Evolutionary conservation across 2,329 filamentous ascomycete genomes (phyloP), one percentile per base, ranked within the genome.

Genomic region (Elsinoe australis): DNA sequence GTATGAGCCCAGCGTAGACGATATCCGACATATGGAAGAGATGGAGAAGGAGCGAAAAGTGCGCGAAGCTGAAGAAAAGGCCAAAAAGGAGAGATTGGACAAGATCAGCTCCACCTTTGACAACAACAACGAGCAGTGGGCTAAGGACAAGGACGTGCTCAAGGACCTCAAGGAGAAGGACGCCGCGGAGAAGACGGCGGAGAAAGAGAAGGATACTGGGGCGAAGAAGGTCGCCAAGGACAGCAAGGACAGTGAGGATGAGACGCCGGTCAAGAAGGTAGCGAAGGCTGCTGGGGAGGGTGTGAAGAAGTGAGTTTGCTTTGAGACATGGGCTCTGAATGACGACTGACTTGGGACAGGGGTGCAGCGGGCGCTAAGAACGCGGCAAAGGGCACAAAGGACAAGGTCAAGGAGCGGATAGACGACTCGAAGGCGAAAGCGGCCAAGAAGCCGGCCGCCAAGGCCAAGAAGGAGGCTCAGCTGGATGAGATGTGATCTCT

Each of bases 1-100:
- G 60, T 98, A 98, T 71, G 92, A 98, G 67, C 92, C 92, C n/a
- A 95, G 87, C 59, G 86, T 95, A 12, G 92, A 98, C 61, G 92
- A 98, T 60, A 86, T 96, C 54, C 82, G 85, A 51, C 92, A 96
- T 61, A 98, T 98, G 92, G 90, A 89, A 78, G 88, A 95, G 68
- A 95, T 96, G 90, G 90, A 96, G 62, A 75, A 82, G 55, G 89
- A 96, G 63, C 80, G 84, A 49, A 75, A 85, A 54, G 80, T 79
- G 19, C 83, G 82, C 39, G 90, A 95, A 64, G 76, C 80, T 22
- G 87, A 92, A 64, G 87, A 94, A 61, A 76, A 79, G 56, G 80
- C 83, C 52, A 82, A 83, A 60, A 76, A 78, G 18, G 83, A 87
- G 52, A 79, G 80, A 49, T 72, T 82, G 56, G 82, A 87, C 61